Base-by-base conservation (phyloP, 305 asterid species). In the Salvia sclarea region DNA sequence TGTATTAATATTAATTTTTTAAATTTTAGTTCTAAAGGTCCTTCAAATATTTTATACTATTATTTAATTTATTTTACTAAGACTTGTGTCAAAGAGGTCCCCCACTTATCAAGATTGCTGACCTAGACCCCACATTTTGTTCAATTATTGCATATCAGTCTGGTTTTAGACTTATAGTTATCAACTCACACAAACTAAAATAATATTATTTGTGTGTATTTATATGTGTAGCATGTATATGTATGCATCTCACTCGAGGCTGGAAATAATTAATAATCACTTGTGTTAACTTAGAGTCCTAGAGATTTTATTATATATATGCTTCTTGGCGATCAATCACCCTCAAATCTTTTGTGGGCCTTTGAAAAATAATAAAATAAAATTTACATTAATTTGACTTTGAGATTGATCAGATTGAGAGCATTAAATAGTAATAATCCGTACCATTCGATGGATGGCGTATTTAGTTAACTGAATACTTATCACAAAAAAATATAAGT, bases 101-200 rank as follows among this genome's bases (percentile, higher is more conserved):
- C 76, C 5, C 80, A 59, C 71, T 52, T 52, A 58, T 58, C 41
- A 70, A 66, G 50, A 70, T 30, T 74, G 64, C 59, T 69, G 38
- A 24, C 69, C 70, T 68, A 17, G 75, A 54, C 72, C 78, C 75
- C 72, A 63, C 78, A 16, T 3, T 3, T 24, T 59, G 31, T 69
- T 48, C 77, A 73, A 79, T 79, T 44, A 76, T 76, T 76, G 45
- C 68, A 68, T 30, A 12, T 38, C 57, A 63, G 67, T 49, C 41
- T 20, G 20, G 21, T 28, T n/a, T n/a, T 44, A 54, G 33, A 68
- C 58, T 43, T 53, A 55, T 45, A 62, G 60, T 33, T 53, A 44
- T 74, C 54, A 61, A 17, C 5, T 53, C 12, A 44, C 13, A 12
- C 28, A 57, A n/a, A n/a, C n/a, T n/a, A n/a, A n/a, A n/a, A n/a